phyloP scores from a whole-genome alignment of 2,329 filamentous ascomycete genomes.

The Amphichorda felina region DNA sequence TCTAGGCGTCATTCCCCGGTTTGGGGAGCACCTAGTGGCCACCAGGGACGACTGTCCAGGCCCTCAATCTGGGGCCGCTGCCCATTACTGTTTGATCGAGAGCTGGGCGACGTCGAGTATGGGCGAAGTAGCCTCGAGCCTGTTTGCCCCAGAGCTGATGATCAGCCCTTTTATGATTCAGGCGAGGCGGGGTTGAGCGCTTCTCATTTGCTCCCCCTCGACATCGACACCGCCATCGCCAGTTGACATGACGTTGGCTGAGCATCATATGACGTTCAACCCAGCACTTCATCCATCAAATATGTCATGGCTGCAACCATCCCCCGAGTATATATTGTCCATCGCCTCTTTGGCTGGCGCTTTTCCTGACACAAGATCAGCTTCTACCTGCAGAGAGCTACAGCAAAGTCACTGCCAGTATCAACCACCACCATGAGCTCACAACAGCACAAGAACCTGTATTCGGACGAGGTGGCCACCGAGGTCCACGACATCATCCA shows the following conservation, averaged over 20 bases:
- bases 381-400: too few relatives aligned
- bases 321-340: too few relatives aligned
- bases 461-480: background rate
- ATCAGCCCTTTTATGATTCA: background rate
- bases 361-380: too few relatives aligned
- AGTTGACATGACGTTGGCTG: background rate
- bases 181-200: background rate
- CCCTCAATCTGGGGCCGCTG: too few relatives aligned
- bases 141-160: background rate
- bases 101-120: background rate
- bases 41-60: too few relatives aligned
- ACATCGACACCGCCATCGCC: background rate
- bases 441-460: background rate
- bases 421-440: background rate
- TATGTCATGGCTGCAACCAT: too few relatives aligned
- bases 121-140: background rate
- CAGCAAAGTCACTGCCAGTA: too few relatives aligned
- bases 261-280: background rate
- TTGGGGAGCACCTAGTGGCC: too few relatives aligned
- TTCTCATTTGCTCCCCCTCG: background rate
- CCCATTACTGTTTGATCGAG: background rate
- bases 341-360: too few relatives aligned
- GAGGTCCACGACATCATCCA: constrained; percentile 1
- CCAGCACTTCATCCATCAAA: too few relatives aligned
- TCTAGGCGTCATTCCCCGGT: too few relatives aligned